These are phyloP conservation scores for Arxiozyma slooffiae DNA, from an alignment of 1,139 yeast species.

Conservation along the genomic window DNA sequence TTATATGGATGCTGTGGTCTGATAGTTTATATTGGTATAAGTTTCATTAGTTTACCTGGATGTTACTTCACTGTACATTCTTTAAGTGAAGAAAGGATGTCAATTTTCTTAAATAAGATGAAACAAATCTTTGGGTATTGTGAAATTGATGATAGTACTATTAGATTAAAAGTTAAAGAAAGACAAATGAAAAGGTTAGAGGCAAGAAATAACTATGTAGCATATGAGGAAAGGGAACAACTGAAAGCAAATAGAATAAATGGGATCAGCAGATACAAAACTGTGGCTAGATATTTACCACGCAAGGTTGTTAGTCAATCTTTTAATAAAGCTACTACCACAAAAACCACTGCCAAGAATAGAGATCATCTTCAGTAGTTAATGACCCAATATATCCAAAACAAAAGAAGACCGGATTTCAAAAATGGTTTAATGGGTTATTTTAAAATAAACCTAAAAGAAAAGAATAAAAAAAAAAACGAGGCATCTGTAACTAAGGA, in stretches of 20 bases:
- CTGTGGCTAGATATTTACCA: conserved; percentile 58
- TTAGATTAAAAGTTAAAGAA: conserved; percentile 21
- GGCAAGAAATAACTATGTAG: conserved; percentile 8
- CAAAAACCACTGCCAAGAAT: conserved; percentile 29
- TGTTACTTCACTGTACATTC: conserved; percentile 78
- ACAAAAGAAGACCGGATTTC: conserved; percentile 18
- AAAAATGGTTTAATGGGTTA: conserved; percentile 27
- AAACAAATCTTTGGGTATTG: conserved; percentile 55
- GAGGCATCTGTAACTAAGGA: neutral
- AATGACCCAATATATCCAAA: conserved; percentile 5
- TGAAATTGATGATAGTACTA: conserved; percentile 31
- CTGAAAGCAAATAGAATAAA: neutral
- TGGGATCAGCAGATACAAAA: conserved; percentile 29
- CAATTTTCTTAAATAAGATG: conserved; percentile 50
- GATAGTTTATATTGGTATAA: conserved; percentile 67
- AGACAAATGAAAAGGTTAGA: conserved; percentile 10
- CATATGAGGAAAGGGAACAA: conserved; percentile 9
- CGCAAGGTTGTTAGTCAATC: conserved; percentile 28
- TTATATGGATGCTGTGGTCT: conserved; percentile 89
- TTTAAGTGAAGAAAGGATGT: conserved; percentile 71
- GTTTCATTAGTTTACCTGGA: conserved; percentile 69
- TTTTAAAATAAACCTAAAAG: conserved; percentile 9
- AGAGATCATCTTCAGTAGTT: conserved; percentile 1
- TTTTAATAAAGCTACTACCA: neutral
- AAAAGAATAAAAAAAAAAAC: neutral